Evolutionary conservation across 2,329 filamentous ascomycete genomes (phyloP), one percentile per base, ranked within the genome.

Genomic region (Hymenoscyphus linearis): DNA sequence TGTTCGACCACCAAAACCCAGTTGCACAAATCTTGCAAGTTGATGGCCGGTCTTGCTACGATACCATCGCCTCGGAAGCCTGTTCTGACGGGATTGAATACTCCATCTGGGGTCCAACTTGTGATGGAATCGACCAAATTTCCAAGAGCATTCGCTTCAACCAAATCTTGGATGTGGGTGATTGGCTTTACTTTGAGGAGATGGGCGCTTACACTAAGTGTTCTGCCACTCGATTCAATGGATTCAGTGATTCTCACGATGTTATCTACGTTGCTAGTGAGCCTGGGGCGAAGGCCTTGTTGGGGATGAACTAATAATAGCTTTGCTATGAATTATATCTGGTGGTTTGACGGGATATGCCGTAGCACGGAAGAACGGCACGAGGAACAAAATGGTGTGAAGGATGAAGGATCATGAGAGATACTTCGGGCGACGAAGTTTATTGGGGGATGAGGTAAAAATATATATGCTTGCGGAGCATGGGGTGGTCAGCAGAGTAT

Each of bases 161-260:
- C 36, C 86, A 89, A 58, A 83, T 89, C 55, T 79, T 99, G 52
- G 88, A 97, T 72, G 90, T 96, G 7, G 95, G 95, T 58, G 95
- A 99, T 76, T 99, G 95, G 95, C 82, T 99, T 59, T 99, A 96
- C 79, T 99, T 99, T 76, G 91, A 97, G 78, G 86, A 96, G 64
- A 99, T 99, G 95, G 95, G 95, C 60, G 93, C 95, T 26, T 99
- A 99, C 77, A 98, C 95, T 69, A 96, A 93, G 82, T 98, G 93
- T 82, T 97, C 92, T 63, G 93, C 95, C 65, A 99, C 95, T 61
- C 87, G 89, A 73, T 99, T 99, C 87, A 99, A 99, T 70, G 95
- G 95, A 66, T 99, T 98, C 78, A 90, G 87, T 59, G 91, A 98
- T 76, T 83, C 86, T 69, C 95, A 99, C 75, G 90, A 96, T 71